Base-by-base conservation (phyloP, 164 flowering plant genomes). In the Platanus orientalis region DNA sequence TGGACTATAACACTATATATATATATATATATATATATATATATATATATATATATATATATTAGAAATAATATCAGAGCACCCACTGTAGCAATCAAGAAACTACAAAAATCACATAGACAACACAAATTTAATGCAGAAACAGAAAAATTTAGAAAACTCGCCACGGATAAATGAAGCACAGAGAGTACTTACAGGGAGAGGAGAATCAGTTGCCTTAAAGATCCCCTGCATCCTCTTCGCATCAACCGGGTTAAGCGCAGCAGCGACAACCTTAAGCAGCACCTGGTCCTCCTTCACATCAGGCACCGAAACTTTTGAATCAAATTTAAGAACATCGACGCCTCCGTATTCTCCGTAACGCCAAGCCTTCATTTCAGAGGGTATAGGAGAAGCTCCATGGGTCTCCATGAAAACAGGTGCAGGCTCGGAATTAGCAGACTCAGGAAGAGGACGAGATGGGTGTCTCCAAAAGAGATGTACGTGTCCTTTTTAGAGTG, bases 221-320 rank as follows among this genome's bases (percentile, higher is more conserved):
- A 94, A 87, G 63, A 82, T 84, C n/a, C 98, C 98, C 65, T 69
- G 83, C 67, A 83, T 76, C 71, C 97, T 79, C 86, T 90, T 89
- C 32, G 54, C 76, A 80, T 94, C 97, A 64, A 90, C 88, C 21
- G 96, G 98, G 63, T 94, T 90, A 53, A 94, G 88, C 7, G 89
- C 92, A 7, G 96, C 98, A 47, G 98, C 98, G 32, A 63, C 81
- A 58, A 94, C 97, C 82, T 89, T 94, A 9, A 94, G 50, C 79
- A 94, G 64, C 28, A 94, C 97, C 77, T 94, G 93, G 57, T 91
- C 98, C 59, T 81, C 91, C 66, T 81, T 83, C 62, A 89, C 66
- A 58, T 84, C 78, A 23, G 98, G 98, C 29, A 94, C 93, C 27
- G 83, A 27, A 24, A 87, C 84, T 19, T 70, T 74, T 3, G 73